Conservation (phyloP, 495 filamentous ascomycete species). For the Neurospora hispaniola region DNA sequence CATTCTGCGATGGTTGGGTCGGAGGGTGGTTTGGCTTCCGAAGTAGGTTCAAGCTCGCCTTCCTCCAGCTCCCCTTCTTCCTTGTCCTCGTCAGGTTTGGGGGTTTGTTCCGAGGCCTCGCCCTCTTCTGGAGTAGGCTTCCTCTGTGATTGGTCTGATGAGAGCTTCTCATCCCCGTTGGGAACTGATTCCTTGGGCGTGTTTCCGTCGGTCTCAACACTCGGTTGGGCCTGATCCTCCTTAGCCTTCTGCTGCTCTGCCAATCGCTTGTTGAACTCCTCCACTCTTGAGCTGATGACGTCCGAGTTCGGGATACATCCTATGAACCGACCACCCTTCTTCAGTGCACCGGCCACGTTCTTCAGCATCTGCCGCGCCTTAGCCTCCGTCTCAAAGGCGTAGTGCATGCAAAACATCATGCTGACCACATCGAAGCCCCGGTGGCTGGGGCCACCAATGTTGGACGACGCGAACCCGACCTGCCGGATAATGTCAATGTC, state of each 20-base stretch:
- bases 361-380: conserved; percentile 85
- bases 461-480: conserved; percentile 73
- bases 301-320: conserved; percentile 92
- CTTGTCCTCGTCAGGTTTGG: conserved; percentile 9
- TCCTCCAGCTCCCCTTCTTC: conserved; percentile 40
- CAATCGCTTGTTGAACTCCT: conserved; percentile 45
- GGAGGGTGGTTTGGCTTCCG: background rate
- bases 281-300: conserved; percentile 58
- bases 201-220: background rate
- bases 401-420: conserved; percentile 99
- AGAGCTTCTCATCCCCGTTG: background rate
- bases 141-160: background rate
- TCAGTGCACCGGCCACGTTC: conserved; percentile 81
- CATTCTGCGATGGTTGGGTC: conserved; percentile 48
- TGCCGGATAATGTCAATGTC: conserved; percentile 67
- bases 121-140: conserved; percentile 1
- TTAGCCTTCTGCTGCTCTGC: conserved; percentile 42
- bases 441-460: conserved; percentile 42
- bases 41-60: conserved; percentile 21
- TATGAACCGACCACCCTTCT: conserved; percentile 88
- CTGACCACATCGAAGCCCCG: conserved; percentile 92
- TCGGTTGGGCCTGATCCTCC: conserved; percentile 15
- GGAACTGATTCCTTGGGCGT: background rate
- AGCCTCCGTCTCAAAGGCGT: conserved; percentile 85
- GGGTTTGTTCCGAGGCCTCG: conserved; percentile 1